Percentiles rank a stretch among this genome's conserved stretches.
These are phyloP conservation scores for Schizopora paradoxa DNA, from an alignment of 1,284 basidiomycete genomes.

Conservation along the genomic window DNA sequence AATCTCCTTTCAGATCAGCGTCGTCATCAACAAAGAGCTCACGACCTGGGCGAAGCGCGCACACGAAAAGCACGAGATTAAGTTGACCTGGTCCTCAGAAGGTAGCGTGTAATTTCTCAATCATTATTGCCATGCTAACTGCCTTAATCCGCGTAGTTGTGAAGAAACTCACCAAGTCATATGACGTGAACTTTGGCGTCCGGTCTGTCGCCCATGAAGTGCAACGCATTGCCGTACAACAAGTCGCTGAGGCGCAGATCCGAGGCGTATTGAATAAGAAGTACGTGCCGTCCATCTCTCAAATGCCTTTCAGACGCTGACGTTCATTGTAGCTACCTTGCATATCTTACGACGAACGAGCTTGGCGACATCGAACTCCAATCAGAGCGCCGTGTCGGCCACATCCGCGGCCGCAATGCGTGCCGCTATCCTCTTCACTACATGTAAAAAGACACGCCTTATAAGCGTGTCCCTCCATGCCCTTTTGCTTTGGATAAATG, in stretches of 20 bases:
- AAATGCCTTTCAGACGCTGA: neutral
- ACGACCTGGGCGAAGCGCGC: conserved; percentile 6
- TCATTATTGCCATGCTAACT: neutral
- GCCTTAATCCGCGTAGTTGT: conserved; percentile 4
- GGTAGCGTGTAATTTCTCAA: conserved; percentile 4
- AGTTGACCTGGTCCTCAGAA: conserved; percentile 7
- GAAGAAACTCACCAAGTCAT: conserved; percentile 5
- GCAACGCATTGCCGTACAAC: conserved; percentile 11
- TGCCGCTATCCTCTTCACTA: no score
- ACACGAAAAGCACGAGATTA: conserved; percentile 12
- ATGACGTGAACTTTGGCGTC: conserved; percentile 14
- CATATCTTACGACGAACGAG: conserved; percentile 6
- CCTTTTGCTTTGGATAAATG: no score
- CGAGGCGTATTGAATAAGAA: conserved; percentile 4
- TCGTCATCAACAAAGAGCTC: conserved; percentile 9
- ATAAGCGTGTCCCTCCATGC: no score
- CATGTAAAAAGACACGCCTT: no score
- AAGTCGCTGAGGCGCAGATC: conserved; percentile 11
- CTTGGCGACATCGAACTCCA: conserved; percentile 5
- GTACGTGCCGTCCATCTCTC: conserved; percentile 4
- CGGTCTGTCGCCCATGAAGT: conserved; percentile 11
- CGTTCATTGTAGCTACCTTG: conserved; percentile 4
- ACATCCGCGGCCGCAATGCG: no score
- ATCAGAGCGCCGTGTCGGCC: neutral
- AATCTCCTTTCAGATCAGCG: neutral